A percentile compares a stretch with the other conserved stretches of the same genome.
Evolutionary conservation across 1,139 yeast genomes (phyloP).

Genomic region (Suhomyces bolitotheri): DNA sequence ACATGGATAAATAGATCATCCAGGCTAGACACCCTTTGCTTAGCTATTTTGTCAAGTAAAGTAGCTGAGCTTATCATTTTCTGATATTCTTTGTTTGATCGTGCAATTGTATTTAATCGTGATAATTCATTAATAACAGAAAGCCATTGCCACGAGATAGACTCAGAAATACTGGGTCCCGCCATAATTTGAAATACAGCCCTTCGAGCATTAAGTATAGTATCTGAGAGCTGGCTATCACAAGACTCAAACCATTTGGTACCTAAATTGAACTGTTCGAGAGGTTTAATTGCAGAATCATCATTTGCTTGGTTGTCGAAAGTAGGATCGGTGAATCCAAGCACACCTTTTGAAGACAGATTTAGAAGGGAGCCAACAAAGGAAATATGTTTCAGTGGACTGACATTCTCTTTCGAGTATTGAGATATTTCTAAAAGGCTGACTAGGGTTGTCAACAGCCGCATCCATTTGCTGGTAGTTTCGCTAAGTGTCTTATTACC

Average conservation of each 20-base stretch:
- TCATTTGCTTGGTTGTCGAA: neutral
- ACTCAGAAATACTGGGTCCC: neutral
- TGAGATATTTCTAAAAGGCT: slow-evolving; percentile 23
- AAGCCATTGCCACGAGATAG: slow-evolving; percentile 19
- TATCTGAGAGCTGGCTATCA: slow-evolving; percentile 41
- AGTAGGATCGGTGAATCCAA: slow-evolving; percentile 2
- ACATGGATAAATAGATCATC: slow-evolving; percentile 13
- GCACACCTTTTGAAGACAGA: neutral
- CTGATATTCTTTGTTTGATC: slow-evolving; percentile 40
- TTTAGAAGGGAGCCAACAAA: too few relatives aligned
- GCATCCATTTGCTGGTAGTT: slow-evolving; percentile 30
- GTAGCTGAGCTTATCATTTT: slow-evolving; percentile 53
- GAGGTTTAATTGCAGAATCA: slow-evolving; percentile 1
- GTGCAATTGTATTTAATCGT: slow-evolving; percentile 41
- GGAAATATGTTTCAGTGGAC: too few relatives aligned
- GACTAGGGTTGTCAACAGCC: slow-evolving; percentile 36
- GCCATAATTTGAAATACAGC: slow-evolving; percentile 31
- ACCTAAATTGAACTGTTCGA: slow-evolving; percentile 9
- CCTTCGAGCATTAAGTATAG: slow-evolving; percentile 42
- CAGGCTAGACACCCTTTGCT: slow-evolving; percentile 16
- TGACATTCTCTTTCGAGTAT: neutral
- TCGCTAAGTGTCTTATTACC: slow-evolving; percentile 5
- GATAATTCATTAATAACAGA: slow-evolving; percentile 42
- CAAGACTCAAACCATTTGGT: slow-evolving; percentile 42
- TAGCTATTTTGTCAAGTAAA: slow-evolving; percentile 40